Percentiles rank a stretch among this genome's conserved stretches.
Evolutionary conservation across 2,329 filamentous ascomycete genomes (phyloP).

Genomic region (Albifimbria verrucaria): DNA sequence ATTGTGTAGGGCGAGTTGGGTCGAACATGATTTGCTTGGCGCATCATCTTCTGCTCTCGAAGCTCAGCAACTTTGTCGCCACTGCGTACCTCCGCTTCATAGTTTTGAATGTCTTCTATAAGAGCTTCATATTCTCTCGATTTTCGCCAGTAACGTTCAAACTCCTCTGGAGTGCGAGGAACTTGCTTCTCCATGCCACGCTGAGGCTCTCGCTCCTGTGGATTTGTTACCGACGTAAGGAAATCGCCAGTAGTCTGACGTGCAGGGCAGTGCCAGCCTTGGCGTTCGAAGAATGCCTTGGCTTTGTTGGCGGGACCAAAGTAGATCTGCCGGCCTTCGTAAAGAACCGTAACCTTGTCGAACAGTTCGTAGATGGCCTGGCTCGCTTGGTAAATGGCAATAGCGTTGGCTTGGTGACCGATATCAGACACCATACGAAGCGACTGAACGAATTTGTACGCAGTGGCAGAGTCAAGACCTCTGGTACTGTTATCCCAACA

Average conservation of each 20-base stretch:
- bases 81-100: slow-evolving; percentile 41
- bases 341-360: slow-evolving; percentile 71
- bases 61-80: slow-evolving; percentile 36
- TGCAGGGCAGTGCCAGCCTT: slow-evolving; percentile 65
- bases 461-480: slow-evolving; percentile 71
- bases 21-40: slow-evolving; percentile 51
- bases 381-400: slow-evolving; percentile 71
- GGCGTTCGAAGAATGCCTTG: slow-evolving; percentile 61
- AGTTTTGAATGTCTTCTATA: slow-evolving; percentile 44
- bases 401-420: slow-evolving; percentile 56
- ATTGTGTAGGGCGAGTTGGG: slow-evolving; percentile 57
- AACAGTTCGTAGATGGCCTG: slow-evolving; percentile 70
- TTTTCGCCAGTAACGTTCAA: slow-evolving; percentile 47
- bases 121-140: slow-evolving; percentile 42
- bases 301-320: slow-evolving; percentile 62
- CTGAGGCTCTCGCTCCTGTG: slow-evolving; percentile 52
- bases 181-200: slow-evolving; percentile 58
- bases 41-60: slow-evolving; percentile 44
- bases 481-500: slow-evolving; percentile 73
- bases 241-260: slow-evolving; percentile 70
- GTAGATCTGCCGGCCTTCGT: slow-evolving; percentile 75
- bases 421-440: slow-evolving; percentile 64
- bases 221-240: slow-evolving; percentile 66
- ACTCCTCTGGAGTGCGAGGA: slow-evolving; percentile 68
- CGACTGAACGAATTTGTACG: slow-evolving; percentile 68